phyloP scores from a whole-genome alignment of 129 eudicot genomes.

The Ambrosia trifida region DNA sequence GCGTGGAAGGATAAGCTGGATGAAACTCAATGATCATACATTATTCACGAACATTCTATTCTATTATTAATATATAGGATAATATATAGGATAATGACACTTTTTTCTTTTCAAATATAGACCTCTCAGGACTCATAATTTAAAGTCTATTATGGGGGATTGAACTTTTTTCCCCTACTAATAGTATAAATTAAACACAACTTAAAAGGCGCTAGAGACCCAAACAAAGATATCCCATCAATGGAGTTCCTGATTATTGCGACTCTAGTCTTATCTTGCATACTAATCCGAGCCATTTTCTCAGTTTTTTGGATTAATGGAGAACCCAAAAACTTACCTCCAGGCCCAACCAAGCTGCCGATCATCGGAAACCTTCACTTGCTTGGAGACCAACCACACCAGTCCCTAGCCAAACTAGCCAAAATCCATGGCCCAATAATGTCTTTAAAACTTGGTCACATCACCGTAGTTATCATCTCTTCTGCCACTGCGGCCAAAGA shows the following conservation, averaged over 20 bases:
- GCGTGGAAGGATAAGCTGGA: too few relatives aligned
- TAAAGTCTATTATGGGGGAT: too few relatives aligned
- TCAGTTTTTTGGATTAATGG: neutral
- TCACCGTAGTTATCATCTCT: slow-evolving; percentile 53
- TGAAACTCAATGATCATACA: too few relatives aligned
- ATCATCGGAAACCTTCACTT: slow-evolving; percentile 45
- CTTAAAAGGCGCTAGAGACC: too few relatives aligned
- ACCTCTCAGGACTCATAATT: too few relatives aligned
- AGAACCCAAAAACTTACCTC: slow-evolving; percentile 42
- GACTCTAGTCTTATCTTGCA: slow-evolving; percentile 16
- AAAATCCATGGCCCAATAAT: slow-evolving; percentile 45
- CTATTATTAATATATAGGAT: too few relatives aligned
- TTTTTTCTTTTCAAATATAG: too few relatives aligned
- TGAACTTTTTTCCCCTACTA: too few relatives aligned
- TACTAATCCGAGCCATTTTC: slow-evolving; percentile 17
- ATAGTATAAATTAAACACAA: too few relatives aligned
- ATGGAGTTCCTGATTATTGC: slow-evolving; percentile 39
- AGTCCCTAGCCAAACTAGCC: slow-evolving; percentile 39
- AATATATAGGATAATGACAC: too few relatives aligned
- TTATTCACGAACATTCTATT: too few relatives aligned
- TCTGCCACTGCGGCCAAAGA: slow-evolving; percentile 52
- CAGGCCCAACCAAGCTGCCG: slow-evolving; percentile 39
- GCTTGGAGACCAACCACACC: slow-evolving; percentile 47
- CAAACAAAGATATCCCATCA: neutral
- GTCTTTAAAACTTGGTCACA: slow-evolving; percentile 39